Percentiles rank a stretch among this genome's conserved stretches.
Evolutionary conservation across 129 eudicot species (phyloP).

Genomic region (Heracleum sosnowskyi): DNA sequence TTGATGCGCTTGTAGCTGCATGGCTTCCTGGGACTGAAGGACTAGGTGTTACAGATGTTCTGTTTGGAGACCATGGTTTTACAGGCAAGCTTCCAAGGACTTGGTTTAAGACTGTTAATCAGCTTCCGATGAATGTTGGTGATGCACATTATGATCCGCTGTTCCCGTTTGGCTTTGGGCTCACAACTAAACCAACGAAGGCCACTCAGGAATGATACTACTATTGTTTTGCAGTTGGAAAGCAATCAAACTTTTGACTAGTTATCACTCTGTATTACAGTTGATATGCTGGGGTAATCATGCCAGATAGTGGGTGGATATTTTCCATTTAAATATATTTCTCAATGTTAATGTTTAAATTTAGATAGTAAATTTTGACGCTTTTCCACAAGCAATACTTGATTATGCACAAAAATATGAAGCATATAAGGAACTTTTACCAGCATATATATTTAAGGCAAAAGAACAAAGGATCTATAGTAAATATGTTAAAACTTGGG

Average conservation of each 20-base stretch:
- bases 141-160: constrained; percentile 58
- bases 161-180: constrained; percentile 56
- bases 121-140: constrained; percentile 44
- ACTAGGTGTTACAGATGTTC: constrained; percentile 13
- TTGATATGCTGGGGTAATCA: not conserved
- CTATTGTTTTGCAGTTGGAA: not conserved
- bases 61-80: constrained; percentile 14
- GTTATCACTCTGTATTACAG: not conserved
- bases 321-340: not conserved
- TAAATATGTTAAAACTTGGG: not conserved
- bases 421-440: not conserved
- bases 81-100: constrained; percentile 17
- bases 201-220: not conserved
- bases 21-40: constrained; percentile 60
- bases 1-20: constrained; percentile 80
- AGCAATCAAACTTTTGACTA: not conserved
- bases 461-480: not conserved
- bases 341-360: not conserved
- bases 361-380: not conserved
- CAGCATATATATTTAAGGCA: not conserved
- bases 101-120: constrained; percentile 21
- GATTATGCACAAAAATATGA: too few relatives aligned
- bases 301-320: not conserved
- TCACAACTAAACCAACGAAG: constrained; percentile 26
- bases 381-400: not conserved